A percentile compares a stretch with the other conserved stretches of the same genome.
phyloP scores from a whole-genome alignment of 164 flowering plant genomes.

The Vitis cinerea region DNA sequence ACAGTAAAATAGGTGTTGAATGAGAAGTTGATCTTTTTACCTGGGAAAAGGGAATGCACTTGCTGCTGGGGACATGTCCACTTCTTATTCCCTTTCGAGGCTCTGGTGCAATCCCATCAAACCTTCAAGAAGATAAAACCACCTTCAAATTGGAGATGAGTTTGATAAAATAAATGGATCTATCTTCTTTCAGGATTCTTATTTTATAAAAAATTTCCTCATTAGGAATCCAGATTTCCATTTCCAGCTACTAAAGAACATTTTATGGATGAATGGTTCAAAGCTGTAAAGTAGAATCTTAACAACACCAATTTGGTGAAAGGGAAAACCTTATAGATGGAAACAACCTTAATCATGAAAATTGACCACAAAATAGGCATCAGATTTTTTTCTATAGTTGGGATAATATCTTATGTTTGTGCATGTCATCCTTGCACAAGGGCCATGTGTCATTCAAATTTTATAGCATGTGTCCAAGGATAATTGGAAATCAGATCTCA shows the following conservation, averaged over 20 bases:
- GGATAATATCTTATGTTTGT: no score
- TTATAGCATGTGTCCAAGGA: no score
- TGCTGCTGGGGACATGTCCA: slow-evolving; percentile 98
- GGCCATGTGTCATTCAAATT: no score
- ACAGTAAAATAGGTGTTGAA: background rate
- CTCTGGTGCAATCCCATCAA: slow-evolving; percentile 87
- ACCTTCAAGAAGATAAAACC: slow-evolving; percentile 44
- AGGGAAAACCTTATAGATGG: no score
- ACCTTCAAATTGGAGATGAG: slow-evolving; percentile 2
- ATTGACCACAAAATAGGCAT: no score
- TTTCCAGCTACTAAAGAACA: background rate
- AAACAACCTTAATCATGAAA: no score
- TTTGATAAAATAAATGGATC: background rate
- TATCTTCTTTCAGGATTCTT: background rate
- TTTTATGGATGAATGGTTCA: background rate
- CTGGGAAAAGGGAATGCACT: slow-evolving; percentile 88
- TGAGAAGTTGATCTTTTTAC: slow-evolving; percentile 25
- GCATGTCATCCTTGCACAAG: no score
- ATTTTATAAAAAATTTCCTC: background rate
- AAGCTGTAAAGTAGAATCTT: background rate
- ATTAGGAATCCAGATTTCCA: background rate
- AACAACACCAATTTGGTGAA: no score
- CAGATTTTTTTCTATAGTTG: no score
- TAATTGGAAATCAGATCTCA: no score
- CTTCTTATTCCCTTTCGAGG: slow-evolving; percentile 94